Percentiles rank a stretch among this genome's conserved stretches.
Evolutionary conservation across 495 filamentous ascomycete genomes (phyloP).

Genomic region (Xylaria acuta): DNA sequence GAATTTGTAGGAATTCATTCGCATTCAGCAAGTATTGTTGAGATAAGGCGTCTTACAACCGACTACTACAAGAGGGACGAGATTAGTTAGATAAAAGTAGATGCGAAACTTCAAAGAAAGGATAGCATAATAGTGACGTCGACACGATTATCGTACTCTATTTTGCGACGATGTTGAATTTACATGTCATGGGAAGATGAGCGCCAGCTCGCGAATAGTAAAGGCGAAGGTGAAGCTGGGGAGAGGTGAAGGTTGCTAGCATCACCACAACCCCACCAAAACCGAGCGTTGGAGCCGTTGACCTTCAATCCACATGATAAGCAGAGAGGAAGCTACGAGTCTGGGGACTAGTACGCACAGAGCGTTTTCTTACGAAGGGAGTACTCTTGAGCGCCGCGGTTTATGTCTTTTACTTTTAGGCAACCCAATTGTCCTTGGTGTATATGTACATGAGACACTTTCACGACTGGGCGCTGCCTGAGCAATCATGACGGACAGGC

Average conservation of each 20-base stretch:
- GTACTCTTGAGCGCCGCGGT: background rate
- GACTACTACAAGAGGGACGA: no score
- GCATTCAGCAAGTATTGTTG: background rate
- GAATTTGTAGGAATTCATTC: conserved; percentile 10
- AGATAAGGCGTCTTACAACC: no score
- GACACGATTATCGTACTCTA: background rate
- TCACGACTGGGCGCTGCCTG: background rate
- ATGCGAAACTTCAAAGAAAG: no score
- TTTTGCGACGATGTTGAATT: background rate
- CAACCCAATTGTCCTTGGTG: background rate
- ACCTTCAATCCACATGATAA: background rate
- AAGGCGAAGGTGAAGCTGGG: background rate
- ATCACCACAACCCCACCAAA: conserved; percentile 7
- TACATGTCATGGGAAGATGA: background rate
- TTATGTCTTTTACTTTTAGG: background rate
- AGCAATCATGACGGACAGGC: conserved; percentile 22
- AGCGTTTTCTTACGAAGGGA: background rate
- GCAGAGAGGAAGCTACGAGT: no score
- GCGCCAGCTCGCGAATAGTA: background rate
- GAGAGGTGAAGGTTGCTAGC: background rate
- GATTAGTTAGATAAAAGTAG: no score
- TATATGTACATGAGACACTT: background rate
- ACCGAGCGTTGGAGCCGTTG: background rate
- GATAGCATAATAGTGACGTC: background rate
- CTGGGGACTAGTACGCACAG: background rate